Evolutionary conservation across 208 protist species (phyloP).

Genomic region (Angomonas ambiguus): DNA sequence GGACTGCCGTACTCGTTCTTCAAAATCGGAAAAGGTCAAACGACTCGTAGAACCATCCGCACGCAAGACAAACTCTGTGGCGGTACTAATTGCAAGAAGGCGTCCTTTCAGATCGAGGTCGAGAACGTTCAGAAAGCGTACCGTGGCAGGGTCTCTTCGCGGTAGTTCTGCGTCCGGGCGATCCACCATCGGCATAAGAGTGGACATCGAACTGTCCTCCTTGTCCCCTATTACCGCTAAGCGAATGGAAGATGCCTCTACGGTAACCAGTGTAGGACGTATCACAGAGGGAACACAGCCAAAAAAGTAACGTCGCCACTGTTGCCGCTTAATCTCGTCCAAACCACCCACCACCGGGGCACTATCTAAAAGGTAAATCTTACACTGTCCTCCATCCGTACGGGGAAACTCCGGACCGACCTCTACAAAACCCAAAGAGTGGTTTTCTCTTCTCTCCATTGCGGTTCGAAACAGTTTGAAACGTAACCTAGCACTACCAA

Average conservation of each 20-base stretch:
- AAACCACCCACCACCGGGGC: slow-evolving; percentile 16
- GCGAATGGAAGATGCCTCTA: slow-evolving; percentile 31
- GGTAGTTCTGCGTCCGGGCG: slow-evolving; percentile 20
- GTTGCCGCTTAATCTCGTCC: slow-evolving; percentile 22
- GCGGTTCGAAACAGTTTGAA: slow-evolving; percentile 59
- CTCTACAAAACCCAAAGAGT: slow-evolving; percentile 9
- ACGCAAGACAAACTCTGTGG: slow-evolving; percentile 40
- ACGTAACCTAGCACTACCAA: slow-evolving; percentile 60
- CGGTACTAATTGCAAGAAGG: slow-evolving; percentile 48
- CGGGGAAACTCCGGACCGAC: slow-evolving; percentile 25
- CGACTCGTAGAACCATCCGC: slow-evolving; percentile 44
- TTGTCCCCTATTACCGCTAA: slow-evolving; percentile 39
- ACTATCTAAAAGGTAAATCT: slow-evolving; percentile 48
- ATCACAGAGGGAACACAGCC: slow-evolving; percentile 40
- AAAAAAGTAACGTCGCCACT: slow-evolving; percentile 72
- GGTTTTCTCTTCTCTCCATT: slow-evolving; percentile 24
- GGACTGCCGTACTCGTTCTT: slow-evolving; percentile 25
- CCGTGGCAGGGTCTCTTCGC: slow-evolving; percentile 24
- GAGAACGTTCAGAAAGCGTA: slow-evolving; percentile 41
- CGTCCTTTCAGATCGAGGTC: slow-evolving; percentile 54
- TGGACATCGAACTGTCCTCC: slow-evolving; percentile 34
- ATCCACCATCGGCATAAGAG: slow-evolving; percentile 67
- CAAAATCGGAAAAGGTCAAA: slow-evolving; percentile 41
- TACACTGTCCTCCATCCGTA: slow-evolving; percentile 25
- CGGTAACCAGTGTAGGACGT: slow-evolving; percentile 31